phyloP scores from a whole-genome alignment of 371 early-diverging fungal genomes.

The Saksenaea oblongispora region DNA sequence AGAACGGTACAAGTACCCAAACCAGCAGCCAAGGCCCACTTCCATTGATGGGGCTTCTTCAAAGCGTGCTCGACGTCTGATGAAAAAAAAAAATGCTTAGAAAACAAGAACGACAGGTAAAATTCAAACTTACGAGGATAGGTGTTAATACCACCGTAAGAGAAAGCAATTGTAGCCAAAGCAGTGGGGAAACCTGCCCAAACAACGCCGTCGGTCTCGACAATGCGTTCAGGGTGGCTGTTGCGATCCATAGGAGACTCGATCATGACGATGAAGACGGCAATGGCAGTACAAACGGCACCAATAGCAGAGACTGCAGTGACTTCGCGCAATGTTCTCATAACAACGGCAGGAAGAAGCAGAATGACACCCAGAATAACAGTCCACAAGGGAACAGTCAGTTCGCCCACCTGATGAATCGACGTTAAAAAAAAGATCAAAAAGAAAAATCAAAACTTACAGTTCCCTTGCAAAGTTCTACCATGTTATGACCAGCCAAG shows the following conservation, averaged over 20 bases:
- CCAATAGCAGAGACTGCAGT: conserved; percentile 57
- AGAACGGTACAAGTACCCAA: conserved; percentile 66
- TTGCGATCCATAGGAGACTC: conserved; percentile 40
- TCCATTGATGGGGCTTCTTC: conserved; percentile 73
- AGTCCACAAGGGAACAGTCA: conserved; percentile 54
- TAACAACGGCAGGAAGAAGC: conserved; percentile 68
- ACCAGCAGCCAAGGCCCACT: conserved; percentile 63
- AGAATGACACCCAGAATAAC: conserved; percentile 65
- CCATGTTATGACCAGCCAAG: conserved; percentile 67
- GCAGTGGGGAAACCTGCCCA: conserved; percentile 53
- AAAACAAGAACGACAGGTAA: no score
- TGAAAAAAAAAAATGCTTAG: background rate
- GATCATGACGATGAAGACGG: conserved; percentile 48
- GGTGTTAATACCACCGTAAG: conserved; percentile 45
- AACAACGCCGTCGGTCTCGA: conserved; percentile 26
- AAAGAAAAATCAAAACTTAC: conserved; percentile 8
- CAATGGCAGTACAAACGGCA: conserved; percentile 54
- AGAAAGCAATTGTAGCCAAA: conserved; percentile 57
- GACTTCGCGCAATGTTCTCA: conserved; percentile 80
- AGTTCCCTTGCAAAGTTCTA: conserved; percentile 46
- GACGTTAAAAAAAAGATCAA: background rate
- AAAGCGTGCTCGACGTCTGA: conserved; percentile 73
- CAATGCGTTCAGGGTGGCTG: conserved; percentile 13
- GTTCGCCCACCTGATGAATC: conserved; percentile 10
- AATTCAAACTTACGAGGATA: conserved; percentile 40